Percentiles rank a stretch among this genome's conserved stretches.
Conservation (phyloP, 2,329 filamentous ascomycete genomes). For the Ophiostoma montium region DNA sequence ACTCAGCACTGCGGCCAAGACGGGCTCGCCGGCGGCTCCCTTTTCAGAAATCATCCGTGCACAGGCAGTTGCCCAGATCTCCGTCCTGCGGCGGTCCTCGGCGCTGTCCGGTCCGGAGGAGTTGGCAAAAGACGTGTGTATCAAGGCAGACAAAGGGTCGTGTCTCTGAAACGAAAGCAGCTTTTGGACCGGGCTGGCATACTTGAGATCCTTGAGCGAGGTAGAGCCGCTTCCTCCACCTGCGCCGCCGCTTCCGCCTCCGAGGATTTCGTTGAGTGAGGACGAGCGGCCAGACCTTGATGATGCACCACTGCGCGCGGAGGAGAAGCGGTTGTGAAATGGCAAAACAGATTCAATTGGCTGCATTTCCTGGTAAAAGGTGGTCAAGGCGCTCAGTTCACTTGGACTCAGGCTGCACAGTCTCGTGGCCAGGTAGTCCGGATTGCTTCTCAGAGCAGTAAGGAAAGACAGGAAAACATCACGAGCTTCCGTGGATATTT, state of each 20-base stretch:
- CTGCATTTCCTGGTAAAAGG: conserved; percentile 65
- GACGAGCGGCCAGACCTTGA: conserved; percentile 13
- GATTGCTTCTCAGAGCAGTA: conserved; percentile 68
- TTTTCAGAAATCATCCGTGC: conserved; percentile 68
- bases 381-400: conserved; percentile 65
- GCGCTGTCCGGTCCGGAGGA: conserved; percentile 68
- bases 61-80: conserved; percentile 80
- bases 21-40: conserved; percentile 62
- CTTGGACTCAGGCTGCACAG: conserved; percentile 60
- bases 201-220: conserved; percentile 6
- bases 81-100: conserved; percentile 65
- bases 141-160: conserved; percentile 69
- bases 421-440: conserved; percentile 73
- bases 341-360: conserved; percentile 72
- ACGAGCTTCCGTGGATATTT: conserved; percentile 61
- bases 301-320: conserved; percentile 21
- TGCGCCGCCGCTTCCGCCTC: background rate
- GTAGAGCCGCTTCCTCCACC: background rate
- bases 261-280: background rate
- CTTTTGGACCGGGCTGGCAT: conserved; percentile 52
- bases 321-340: conserved; percentile 40
- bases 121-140: conserved; percentile 82
- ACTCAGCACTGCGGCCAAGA: conserved; percentile 73
- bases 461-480: conserved; percentile 68
- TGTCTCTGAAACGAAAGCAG: conserved; percentile 80